Conservation (phyloP, 768 basidiomycete genomes). For the Psilocybe tampanensis region DNA sequence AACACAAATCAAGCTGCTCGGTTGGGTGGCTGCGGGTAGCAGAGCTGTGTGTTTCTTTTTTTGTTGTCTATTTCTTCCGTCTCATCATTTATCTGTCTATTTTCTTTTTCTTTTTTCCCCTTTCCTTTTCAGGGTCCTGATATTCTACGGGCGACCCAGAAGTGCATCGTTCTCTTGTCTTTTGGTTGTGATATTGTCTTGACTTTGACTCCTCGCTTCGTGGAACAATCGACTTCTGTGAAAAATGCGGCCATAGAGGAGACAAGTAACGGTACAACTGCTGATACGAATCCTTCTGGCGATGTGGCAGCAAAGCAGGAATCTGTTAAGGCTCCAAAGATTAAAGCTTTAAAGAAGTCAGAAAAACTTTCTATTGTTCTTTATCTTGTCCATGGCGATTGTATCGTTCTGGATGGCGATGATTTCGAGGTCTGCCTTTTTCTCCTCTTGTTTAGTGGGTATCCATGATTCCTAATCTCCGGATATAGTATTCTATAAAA, state of each 20-base stretch:
- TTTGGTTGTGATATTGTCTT: constrained; percentile 41
- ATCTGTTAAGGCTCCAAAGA: constrained; percentile 1
- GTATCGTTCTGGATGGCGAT: constrained; percentile 37
- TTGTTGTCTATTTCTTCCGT: too few species aligned
- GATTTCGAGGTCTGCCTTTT: constrained; percentile 37
- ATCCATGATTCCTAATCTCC: neutral
- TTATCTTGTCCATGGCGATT: constrained; percentile 47
- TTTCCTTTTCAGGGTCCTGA: constrained; percentile 20
- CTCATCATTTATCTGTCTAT: too few species aligned
- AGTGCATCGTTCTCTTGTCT: constrained; percentile 32
- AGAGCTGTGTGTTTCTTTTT: constrained; percentile 31
- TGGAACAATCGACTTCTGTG: constrained; percentile 4
- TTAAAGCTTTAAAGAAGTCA: constrained; percentile 10
- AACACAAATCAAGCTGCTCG: constrained; percentile 35
- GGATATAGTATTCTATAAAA: constrained; percentile 44
- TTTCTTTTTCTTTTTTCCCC: neutral
- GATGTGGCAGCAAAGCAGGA: neutral
- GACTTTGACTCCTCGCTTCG: constrained; percentile 23
- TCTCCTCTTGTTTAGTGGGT: constrained; percentile 8
- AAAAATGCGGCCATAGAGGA: neutral
- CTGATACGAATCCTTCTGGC: neutral
- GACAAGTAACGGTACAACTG: neutral
- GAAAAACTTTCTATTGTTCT: constrained; percentile 24
- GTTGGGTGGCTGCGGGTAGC: constrained; percentile 44
- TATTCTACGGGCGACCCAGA: constrained; percentile 27